A percentile compares a stretch with the other conserved stretches of the same genome.
Conservation (phyloP, 1,284 basidiomycete genomes). For the Pseudomicrostroma phylloplanum region DNA sequence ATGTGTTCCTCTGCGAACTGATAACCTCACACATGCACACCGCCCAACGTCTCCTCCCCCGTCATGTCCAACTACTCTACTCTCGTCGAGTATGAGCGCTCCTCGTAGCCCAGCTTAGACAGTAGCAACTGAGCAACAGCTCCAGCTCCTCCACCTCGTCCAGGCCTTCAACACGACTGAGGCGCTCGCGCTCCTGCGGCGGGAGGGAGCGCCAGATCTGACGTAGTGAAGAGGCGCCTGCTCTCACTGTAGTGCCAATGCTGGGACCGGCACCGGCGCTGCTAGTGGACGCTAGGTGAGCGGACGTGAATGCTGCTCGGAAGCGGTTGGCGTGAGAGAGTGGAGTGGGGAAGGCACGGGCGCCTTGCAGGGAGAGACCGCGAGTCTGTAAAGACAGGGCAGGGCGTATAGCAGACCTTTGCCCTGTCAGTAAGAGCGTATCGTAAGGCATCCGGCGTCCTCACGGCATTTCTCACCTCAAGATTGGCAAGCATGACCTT, state of each 20-base stretch:
- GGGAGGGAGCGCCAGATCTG: not conserved
- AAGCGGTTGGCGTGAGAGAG: constrained; percentile 28
- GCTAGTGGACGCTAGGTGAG: not conserved
- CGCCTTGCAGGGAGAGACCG: constrained; percentile 35
- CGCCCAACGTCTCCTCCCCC: not conserved
- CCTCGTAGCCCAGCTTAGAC: constrained; percentile 12
- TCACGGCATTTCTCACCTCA: constrained; percentile 18
- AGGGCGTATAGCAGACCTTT: not conserved
- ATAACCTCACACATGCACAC: not conserved
- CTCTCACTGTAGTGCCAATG: not conserved
- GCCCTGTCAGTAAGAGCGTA: no score
- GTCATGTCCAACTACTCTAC: not conserved
- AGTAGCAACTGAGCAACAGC: constrained; percentile 47
- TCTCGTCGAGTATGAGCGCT: not conserved
- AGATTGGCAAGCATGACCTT: constrained; percentile 49
- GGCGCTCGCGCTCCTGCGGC: constrained; percentile 9
- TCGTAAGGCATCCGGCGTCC: not conserved
- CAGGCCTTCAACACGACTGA: constrained; percentile 41
- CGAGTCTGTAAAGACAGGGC: constrained; percentile 20
- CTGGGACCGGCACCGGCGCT: not conserved
- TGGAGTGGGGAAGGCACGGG: constrained; percentile 32
- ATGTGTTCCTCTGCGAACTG: not conserved
- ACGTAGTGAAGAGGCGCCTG: not conserved
- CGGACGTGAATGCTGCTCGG: constrained; percentile 8
- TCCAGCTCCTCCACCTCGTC: constrained; percentile 50